Evolutionary conservation across 495 filamentous ascomycete genomes (phyloP).

Genomic region (Cryomyces minteri): DNA sequence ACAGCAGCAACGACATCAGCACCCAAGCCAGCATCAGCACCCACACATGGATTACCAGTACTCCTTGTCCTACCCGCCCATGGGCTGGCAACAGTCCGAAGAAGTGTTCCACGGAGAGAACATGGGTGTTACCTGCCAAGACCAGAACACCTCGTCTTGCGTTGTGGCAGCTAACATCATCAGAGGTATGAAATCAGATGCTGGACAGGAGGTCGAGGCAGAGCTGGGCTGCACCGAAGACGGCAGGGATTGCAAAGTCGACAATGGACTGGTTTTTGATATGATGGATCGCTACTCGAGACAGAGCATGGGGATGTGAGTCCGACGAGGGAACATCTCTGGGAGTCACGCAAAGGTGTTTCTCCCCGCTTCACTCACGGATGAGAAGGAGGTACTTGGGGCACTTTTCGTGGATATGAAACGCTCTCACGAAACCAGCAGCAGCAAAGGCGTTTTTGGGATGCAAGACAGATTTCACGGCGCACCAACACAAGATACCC

Average conservation of each 20-base stretch:
- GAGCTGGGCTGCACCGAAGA: slow-evolving; percentile 24
- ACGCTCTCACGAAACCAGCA: too few relatives aligned
- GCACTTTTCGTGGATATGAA: too few relatives aligned
- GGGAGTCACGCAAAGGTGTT: too few relatives aligned
- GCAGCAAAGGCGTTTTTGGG: too few relatives aligned
- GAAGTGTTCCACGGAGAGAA: background rate
- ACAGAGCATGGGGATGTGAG: too few relatives aligned
- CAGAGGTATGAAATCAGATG: slow-evolving; percentile 14
- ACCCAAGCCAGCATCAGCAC: background rate
- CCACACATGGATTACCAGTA: slow-evolving; percentile 7
- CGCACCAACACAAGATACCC: too few relatives aligned
- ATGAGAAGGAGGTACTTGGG: too few relatives aligned
- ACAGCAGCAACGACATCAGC: background rate
- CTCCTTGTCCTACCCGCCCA: slow-evolving; percentile 3
- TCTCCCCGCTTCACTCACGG: too few relatives aligned
- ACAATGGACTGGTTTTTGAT: slow-evolving; percentile 24
- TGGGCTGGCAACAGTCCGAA: background rate
- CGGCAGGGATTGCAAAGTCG: slow-evolving; percentile 20
- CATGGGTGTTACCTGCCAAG: background rate
- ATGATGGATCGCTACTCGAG: slow-evolving; percentile 20
- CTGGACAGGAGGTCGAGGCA: slow-evolving; percentile 18
- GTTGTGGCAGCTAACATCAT: slow-evolving; percentile 17
- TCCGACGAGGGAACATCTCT: too few relatives aligned
- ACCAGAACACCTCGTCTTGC: slow-evolving; percentile 10
- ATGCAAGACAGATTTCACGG: too few relatives aligned